phyloP scores from a whole-genome alignment of 2,329 filamentous ascomycete genomes.

The Exserohilum rostratum region DNA sequence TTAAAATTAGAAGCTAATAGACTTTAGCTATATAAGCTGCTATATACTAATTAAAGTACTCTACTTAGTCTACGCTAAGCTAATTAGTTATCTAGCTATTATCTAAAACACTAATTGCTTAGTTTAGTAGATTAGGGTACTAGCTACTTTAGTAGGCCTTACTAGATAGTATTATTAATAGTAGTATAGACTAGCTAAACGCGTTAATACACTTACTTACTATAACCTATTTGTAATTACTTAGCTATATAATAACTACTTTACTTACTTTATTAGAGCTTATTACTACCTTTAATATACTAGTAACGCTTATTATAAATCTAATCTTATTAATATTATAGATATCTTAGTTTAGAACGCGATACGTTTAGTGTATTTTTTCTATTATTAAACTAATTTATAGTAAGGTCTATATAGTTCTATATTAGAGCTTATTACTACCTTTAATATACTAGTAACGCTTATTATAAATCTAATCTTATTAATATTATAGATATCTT shows the following conservation, averaged over 20 bases:
- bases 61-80: conserved; percentile 41
- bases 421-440: neutral
- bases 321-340: conserved; percentile 18
- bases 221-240: neutral
- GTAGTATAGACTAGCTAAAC: conserved; percentile 5
- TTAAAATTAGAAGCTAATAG: no score
- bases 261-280: conserved; percentile 7
- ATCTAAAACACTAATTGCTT: conserved; percentile 17
- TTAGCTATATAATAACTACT: conserved; percentile 10
- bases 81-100: conserved; percentile 48
- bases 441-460: conserved; percentile 1
- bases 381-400: no score
- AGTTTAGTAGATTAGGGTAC: neutral
- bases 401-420: neutral
- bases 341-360: conserved; percentile 4
- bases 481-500: conserved; percentile 4
- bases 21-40: conserved; percentile 24
- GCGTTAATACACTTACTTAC: conserved; percentile 5
- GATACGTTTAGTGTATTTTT: neutral
- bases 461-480: conserved; percentile 27
- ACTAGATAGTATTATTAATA: conserved; percentile 12
- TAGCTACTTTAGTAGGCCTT: conserved; percentile 3
- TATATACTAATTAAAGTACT: conserved; percentile 43
- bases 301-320: conserved; percentile 17
- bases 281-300: neutral